These are phyloP conservation scores for Chrysanthemum makinoi DNA, from an alignment of 129 eudicot genomes.

Conservation along the genomic window DNA sequence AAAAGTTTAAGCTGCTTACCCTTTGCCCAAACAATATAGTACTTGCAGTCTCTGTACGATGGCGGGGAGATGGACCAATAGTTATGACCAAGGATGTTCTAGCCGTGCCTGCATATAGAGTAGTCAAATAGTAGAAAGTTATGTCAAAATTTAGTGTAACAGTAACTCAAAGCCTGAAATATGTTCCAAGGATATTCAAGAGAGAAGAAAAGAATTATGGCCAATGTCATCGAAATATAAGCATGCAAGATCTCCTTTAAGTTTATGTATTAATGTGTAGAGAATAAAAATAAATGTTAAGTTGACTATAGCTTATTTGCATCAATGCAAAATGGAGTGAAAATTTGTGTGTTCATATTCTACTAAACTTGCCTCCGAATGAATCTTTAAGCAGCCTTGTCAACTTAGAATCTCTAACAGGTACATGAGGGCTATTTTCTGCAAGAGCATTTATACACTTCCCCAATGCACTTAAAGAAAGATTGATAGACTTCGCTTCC, in stretches of 20 bases:
- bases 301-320: neutral
- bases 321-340: neutral
- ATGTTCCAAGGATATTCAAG: neutral
- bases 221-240: neutral
- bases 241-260: neutral
- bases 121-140: constrained; percentile 14
- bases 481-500: constrained; percentile 92
- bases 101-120: constrained; percentile 59
- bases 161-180: neutral
- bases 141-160: neutral
- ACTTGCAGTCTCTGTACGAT: constrained; percentile 87
- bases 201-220: neutral
- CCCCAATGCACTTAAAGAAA: constrained; percentile 87
- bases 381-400: constrained; percentile 92
- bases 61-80: constrained; percentile 90
- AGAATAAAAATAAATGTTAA: neutral
- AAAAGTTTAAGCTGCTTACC: constrained; percentile 43
- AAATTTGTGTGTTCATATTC: constrained; percentile 10
- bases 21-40: constrained; percentile 91
- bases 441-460: constrained; percentile 96
- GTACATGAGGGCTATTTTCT: constrained; percentile 89
- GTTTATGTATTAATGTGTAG: neutral
- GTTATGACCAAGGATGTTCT: constrained; percentile 83
- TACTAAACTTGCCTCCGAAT: constrained; percentile 68
- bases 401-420: constrained; percentile 92